Evolutionary conservation across 495 filamentous ascomycete genomes (phyloP).

Genomic region (Daldinia childiae): DNA sequence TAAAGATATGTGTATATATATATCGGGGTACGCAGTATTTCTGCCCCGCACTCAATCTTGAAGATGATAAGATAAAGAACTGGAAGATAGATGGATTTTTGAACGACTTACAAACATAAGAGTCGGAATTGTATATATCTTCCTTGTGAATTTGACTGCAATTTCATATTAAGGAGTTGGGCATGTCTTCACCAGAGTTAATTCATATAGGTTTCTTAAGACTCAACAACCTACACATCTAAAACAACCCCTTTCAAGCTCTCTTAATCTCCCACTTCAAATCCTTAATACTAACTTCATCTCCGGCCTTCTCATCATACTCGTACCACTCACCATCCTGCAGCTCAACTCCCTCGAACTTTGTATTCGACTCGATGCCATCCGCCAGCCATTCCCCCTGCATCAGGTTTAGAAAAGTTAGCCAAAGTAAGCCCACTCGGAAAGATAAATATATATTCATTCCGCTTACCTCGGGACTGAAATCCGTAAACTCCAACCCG

Average conservation of each 20-base stretch:
- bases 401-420: not conserved
- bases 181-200: not conserved
- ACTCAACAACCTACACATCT: not conserved
- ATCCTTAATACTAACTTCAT: slow-evolving; percentile 80
- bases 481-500: slow-evolving; percentile 90
- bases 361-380: slow-evolving; percentile 78
- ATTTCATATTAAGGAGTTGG: not conserved
- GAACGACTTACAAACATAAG: not conserved
- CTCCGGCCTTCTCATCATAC: slow-evolving; percentile 68
- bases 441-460: not conserved
- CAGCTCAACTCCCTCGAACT: slow-evolving; percentile 83
- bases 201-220: not conserved
- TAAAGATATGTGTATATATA: not conserved
- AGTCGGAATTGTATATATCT: too few species aligned
- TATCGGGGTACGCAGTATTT: slow-evolving; percentile 14
- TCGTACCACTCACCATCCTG: slow-evolving; percentile 80
- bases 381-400: slow-evolving; percentile 90
- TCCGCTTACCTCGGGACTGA: slow-evolving; percentile 78
- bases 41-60: slow-evolving; percentile 1
- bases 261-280: slow-evolving; percentile 86
- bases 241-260: slow-evolving; percentile 50
- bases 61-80: slow-evolving; percentile 3
- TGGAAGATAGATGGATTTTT: not conserved
- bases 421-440: too few species aligned
- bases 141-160: too few species aligned